Evolutionary conservation across 1,284 basidiomycete genomes (phyloP), one percentile per base, ranked within the genome.

Genomic region (Volvariella surrecta): DNA sequence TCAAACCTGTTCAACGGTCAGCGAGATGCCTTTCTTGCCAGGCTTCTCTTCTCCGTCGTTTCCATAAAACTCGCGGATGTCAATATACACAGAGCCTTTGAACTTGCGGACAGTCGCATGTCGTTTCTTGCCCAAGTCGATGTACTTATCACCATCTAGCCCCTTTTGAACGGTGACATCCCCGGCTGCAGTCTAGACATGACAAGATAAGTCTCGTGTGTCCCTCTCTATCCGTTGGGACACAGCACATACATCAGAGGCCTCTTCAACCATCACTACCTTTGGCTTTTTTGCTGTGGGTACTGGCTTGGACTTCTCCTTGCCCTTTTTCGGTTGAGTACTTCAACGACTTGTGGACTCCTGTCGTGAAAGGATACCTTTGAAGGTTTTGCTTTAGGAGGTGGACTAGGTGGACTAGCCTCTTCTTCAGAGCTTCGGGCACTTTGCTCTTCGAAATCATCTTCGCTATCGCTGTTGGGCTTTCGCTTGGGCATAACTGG

Each of bases 11-110:
- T 89, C 88, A 0, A 63, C 37, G 8, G 63, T 63, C n/a, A 92
- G 66, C 0, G 79, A 74, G 45, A 92, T 83, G 4, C 89, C 89
- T 54, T 91, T 91, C 60, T 84, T 83, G 0, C 87, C 85, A 0
- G 89, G 89, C 50, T 85, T 88, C 48, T 78, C 70, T n/a, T 80
- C 72, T 3, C 74, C 62, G 4, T 57, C 59, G 19, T 50, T 48
- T 2, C 55, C 74, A 53, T 84, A 92, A 54, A 71, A 89, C 60
- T 92, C 89, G 42, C 89, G 76, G 43, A 93, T 82, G 56, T 92
- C 86, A 13, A 92, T 56, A 39, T 80, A 66, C 1, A 69, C 53
- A 41, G 46, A 58, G 54, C 79, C 81, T 61, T 90, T 89, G 73
- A 85, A 92, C 30, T 59, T 60, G 22, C 79, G 67, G 1, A 89